A percentile compares a stretch with the other conserved stretches of the same genome.
phyloP scores from a whole-genome alignment of 2,329 filamentous ascomycete species.

The Neonectria sp. region DNA sequence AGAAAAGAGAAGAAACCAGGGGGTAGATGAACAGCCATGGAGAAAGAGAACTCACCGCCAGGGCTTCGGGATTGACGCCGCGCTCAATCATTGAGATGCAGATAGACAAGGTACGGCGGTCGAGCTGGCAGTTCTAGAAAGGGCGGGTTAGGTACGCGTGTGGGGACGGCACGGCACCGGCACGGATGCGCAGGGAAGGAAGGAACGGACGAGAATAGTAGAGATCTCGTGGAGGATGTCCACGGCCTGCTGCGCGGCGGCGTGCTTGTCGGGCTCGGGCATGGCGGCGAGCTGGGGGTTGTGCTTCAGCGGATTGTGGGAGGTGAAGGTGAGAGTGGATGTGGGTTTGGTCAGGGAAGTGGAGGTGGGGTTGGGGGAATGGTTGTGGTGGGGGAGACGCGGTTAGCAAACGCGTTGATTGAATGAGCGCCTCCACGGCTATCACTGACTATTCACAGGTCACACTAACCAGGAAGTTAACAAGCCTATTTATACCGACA shows the following conservation, averaged over 20 bases:
- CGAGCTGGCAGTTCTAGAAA: constrained; percentile 89
- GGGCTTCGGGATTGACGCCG: constrained; percentile 93
- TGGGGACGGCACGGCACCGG: neutral
- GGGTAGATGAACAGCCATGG: neutral
- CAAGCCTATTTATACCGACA: no score
- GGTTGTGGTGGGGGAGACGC: constrained; percentile 41
- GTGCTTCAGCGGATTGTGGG: constrained; percentile 20
- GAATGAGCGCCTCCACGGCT: neutral
- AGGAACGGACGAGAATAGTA: constrained; percentile 81
- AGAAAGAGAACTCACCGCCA: constrained; percentile 77
- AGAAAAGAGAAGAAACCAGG: neutral
- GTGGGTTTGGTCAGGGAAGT: constrained; percentile 31
- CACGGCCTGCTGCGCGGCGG: constrained; percentile 85
- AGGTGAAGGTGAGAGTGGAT: constrained; percentile 17
- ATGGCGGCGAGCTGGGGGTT: constrained; percentile 47
- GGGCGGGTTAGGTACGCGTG: constrained; percentile 30
- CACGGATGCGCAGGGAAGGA: neutral
- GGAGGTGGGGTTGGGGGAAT: constrained; percentile 33
- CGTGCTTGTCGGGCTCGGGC: constrained; percentile 76
- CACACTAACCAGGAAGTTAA: no score
- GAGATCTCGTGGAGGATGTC: constrained; percentile 89
- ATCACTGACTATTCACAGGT: neutral
- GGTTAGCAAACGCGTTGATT: constrained; percentile 35
- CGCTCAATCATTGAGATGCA: constrained; percentile 98
- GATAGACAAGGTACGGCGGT: constrained; percentile 90